Evolutionary conservation across 345 rosid genomes (phyloP).

Genomic region (Camelina neglecta): DNA sequence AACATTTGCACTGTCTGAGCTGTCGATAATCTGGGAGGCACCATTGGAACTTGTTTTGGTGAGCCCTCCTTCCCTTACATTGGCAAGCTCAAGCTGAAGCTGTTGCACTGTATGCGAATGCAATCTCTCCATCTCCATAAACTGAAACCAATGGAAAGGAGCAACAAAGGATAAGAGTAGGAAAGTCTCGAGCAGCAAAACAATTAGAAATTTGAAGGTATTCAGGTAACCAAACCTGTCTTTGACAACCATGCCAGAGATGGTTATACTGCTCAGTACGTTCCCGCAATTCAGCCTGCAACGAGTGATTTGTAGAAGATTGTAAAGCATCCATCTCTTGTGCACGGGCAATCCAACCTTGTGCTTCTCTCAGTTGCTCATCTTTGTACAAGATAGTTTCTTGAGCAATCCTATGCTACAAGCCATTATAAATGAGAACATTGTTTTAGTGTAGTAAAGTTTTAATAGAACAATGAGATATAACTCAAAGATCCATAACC

Average conservation of each 20-base stretch:
- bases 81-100: slow-evolving; percentile 84
- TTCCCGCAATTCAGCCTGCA: slow-evolving; percentile 83
- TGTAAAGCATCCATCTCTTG: slow-evolving; percentile 93
- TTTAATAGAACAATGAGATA: slow-evolving; percentile 5
- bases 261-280: slow-evolving; percentile 87
- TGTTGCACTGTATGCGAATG: slow-evolving; percentile 85
- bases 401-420: slow-evolving; percentile 89
- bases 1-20: slow-evolving; percentile 42
- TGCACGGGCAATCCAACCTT: slow-evolving; percentile 79
- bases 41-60: slow-evolving; percentile 60
- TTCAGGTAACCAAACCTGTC: slow-evolving; percentile 71
- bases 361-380: slow-evolving; percentile 82
- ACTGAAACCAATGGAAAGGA: slow-evolving; percentile 53
- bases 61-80: slow-evolving; percentile 69
- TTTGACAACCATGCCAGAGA: slow-evolving; percentile 91
- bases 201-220: slow-evolving; percentile 12
- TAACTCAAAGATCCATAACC: slow-evolving; percentile 18
- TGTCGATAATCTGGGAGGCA: slow-evolving; percentile 54
- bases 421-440: slow-evolving; percentile 37
- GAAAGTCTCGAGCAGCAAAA: slow-evolving; percentile 32
- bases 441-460: slow-evolving; percentile 1
- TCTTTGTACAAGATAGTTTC: slow-evolving; percentile 83
- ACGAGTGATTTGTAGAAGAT: slow-evolving; percentile 66
- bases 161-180: slow-evolving; percentile 31
- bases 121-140: slow-evolving; percentile 88